Base-by-base conservation (phyloP, 345 rosid species). In the Pistacia integerrima region DNA sequence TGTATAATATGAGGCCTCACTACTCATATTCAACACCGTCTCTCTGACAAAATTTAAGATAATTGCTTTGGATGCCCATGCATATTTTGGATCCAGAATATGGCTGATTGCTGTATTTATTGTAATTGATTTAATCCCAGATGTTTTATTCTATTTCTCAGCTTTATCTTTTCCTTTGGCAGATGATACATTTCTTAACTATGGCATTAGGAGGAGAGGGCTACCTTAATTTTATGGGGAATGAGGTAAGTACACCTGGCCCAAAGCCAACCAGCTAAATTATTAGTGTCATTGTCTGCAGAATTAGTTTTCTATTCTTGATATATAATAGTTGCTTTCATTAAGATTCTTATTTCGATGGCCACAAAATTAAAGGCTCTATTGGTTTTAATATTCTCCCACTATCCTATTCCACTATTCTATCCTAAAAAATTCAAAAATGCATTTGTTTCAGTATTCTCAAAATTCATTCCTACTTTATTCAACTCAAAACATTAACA, bases 131-230 rank as follows among this genome's bases (percentile, higher is more conserved):
- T 72, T 69, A 46, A 69, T 72, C 48, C 46, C 44, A 51, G 36
- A 52, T 52, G 1, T 38, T 7, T 66, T 4, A 69, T 64, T 57
- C 57, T 20, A 28, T 46, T 57, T 76, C 63, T 74, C 49, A 73
- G 61, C 70, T 14, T 30, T 78, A 36, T 60, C 35, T 58, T 67
- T 62, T 16, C 38, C 38, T 65, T 62, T 61, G 79, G 83, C 90
- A 90, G 97, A 88, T 92, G 91, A 86, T 90, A 80, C 97, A 92
- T 86, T 86, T 90, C 73, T 74, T 90, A 61, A 90, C 94, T 4
- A 87, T 90, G 92, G 94, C 92, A 73, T 77, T 92, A 76, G 97
- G 97, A 79, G 94, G 97, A 10, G 94, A 92, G 64, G 97, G 94
- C 77, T 90, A 92, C 77, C 91, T 92, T 71, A 92, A 92, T 85